Evolutionary conservation across 805 yeast species (phyloP).

Genomic region (Teunomyces tritomae): DNA sequence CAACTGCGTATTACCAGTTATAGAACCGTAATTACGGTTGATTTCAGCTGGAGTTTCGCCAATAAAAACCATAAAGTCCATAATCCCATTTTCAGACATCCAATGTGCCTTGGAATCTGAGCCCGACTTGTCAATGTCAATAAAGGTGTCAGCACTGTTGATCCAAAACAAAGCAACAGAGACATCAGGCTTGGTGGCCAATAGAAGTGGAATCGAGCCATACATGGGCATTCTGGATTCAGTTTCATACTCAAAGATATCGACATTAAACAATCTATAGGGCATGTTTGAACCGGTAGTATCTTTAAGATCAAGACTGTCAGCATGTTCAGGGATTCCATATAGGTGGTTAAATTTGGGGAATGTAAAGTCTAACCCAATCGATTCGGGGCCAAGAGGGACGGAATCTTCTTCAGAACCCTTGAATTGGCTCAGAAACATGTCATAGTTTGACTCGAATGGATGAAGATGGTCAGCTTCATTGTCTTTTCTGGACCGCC

Average conservation of each 20-base stretch:
- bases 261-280: constrained; percentile 87
- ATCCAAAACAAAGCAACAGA: constrained; percentile 87
- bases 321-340: constrained; percentile 98
- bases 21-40: constrained; percentile 55
- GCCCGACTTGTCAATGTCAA: constrained; percentile 57
- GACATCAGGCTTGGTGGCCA: constrained; percentile 57
- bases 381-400: constrained; percentile 86
- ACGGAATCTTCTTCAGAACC: constrained; percentile 65
- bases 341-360: constrained; percentile 60
- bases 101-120: constrained; percentile 65
- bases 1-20: constrained; percentile 71
- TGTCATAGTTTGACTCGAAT: constrained; percentile 62
- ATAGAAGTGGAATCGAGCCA: constrained; percentile 87
- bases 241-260: constrained; percentile 88
- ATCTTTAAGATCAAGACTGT: constrained; percentile 67
- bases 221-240: constrained; percentile 88
- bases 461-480: constrained; percentile 39
- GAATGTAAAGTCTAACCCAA: constrained; percentile 76
- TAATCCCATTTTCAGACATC: constrained; percentile 87
- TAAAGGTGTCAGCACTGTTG: constrained; percentile 88
- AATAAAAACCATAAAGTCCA: constrained; percentile 71
- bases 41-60: constrained; percentile 58
- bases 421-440: constrained; percentile 68
- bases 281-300: constrained; percentile 62
- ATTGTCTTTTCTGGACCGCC: constrained; percentile 43